Evolutionary conservation across 495 filamentous ascomycete genomes (phyloP).

Genomic region (Penicillium crystallinum): DNA sequence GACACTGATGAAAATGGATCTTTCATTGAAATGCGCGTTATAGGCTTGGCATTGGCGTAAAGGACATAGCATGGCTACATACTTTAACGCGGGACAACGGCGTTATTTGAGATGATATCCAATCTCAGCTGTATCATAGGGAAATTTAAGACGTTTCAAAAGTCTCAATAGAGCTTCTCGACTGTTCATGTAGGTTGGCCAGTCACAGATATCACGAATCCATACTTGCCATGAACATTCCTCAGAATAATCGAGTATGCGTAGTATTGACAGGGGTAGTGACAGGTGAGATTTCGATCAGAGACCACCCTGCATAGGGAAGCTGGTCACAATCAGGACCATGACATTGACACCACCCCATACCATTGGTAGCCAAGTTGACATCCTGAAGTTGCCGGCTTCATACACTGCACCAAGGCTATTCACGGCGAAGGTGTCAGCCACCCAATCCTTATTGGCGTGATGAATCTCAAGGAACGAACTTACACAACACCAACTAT

Average conservation of each 20-base stretch:
- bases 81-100: slow-evolving; percentile 11
- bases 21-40: slow-evolving; percentile 1
- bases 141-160: slow-evolving; percentile 7
- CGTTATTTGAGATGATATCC: slow-evolving; percentile 19
- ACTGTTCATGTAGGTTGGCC: background rate
- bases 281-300: slow-evolving; percentile 34
- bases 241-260: too few species aligned
- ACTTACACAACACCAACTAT: slow-evolving; percentile 85
- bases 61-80: slow-evolving; percentile 17
- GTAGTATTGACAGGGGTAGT: background rate
- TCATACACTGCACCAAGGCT: slow-evolving; percentile 87
- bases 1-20: slow-evolving; percentile 13
- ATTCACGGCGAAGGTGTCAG: slow-evolving; percentile 14
- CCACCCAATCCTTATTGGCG: background rate
- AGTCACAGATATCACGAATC: background rate
- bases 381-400: slow-evolving; percentile 86
- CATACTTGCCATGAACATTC: background rate
- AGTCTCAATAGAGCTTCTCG: background rate
- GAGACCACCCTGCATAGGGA: slow-evolving; percentile 90
- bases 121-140: slow-evolving; percentile 24
- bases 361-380: slow-evolving; percentile 92
- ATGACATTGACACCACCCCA: slow-evolving; percentile 91
- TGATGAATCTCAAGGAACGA: background rate
- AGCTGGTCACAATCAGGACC: slow-evolving; percentile 87
- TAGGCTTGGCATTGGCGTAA: slow-evolving; percentile 19